Percentiles rank a stretch among this genome's conserved stretches.
Evolutionary conservation across 2,329 filamentous ascomycete genomes (phyloP).

Genomic region (Clarireedia paspali): DNA sequence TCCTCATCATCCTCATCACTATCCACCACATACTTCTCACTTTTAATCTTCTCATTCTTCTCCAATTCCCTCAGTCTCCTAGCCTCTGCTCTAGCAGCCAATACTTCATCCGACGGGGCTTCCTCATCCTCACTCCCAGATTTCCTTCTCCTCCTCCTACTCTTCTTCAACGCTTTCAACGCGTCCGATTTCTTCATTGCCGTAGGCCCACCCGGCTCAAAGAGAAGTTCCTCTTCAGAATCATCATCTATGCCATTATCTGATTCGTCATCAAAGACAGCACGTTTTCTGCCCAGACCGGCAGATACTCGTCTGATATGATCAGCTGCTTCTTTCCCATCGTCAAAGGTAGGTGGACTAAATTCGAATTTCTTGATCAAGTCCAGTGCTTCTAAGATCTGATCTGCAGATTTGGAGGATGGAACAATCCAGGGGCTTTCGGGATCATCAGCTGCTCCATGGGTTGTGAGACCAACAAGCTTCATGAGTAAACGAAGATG

Average conservation of each 20-base stretch:
- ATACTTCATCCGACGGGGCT: conserved; percentile 51
- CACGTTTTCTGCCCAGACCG: conserved; percentile 42
- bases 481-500: conserved; percentile 80
- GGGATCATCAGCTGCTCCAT: conserved; percentile 52
- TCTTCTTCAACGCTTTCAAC: conserved; percentile 51
- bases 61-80: conserved; percentile 64
- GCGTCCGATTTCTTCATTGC: conserved; percentile 44
- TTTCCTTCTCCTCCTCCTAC: conserved; percentile 37
- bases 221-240: conserved; percentile 49
- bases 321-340: conserved; percentile 60
- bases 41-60: conserved; percentile 75
- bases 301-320: conserved; percentile 64
- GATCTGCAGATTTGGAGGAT: conserved; percentile 50
- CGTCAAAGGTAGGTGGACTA: conserved; percentile 68
- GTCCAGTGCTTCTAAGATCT: conserved; percentile 61
- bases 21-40: conserved; percentile 68
- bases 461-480: conserved; percentile 61
- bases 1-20: conserved; percentile 82
- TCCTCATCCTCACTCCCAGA: conserved; percentile 35
- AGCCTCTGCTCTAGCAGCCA: conserved; percentile 51
- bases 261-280: conserved; percentile 65
- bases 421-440: conserved; percentile 77
- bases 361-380: conserved; percentile 73
- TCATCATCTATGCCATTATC: conserved; percentile 49
- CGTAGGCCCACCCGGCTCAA: conserved; percentile 62